These are phyloP conservation scores for Eragrostis nindensis DNA, from an alignment of 176 grass and related monocot genomes.

Conservation along the genomic window DNA sequence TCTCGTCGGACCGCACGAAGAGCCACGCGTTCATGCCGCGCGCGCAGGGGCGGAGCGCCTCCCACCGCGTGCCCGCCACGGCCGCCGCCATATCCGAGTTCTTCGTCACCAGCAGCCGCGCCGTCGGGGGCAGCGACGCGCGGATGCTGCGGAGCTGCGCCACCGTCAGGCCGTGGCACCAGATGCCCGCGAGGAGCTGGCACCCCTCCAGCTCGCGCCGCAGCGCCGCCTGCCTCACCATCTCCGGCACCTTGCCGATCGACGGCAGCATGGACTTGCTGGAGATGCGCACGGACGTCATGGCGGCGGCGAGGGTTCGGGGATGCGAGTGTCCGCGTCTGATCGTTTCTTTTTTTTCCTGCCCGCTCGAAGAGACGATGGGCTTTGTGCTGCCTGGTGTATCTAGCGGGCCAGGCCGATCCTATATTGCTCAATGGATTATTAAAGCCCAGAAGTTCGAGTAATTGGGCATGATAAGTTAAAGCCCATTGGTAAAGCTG, in stretches of 20 bases:
- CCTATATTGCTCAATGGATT: no score
- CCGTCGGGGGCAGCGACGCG: constrained; percentile 51
- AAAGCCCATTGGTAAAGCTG: no score
- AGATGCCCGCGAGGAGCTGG: constrained; percentile 81
- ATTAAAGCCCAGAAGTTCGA: no score
- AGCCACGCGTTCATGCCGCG: constrained; percentile 98
- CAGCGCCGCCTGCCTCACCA: constrained; percentile 57
- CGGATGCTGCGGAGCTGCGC: constrained; percentile 86
- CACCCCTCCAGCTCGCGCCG: constrained; percentile 73
- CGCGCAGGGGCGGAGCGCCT: constrained; percentile 67
- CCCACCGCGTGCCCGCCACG: constrained; percentile 82
- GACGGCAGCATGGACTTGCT: constrained; percentile 47
- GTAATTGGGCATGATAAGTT: no score
- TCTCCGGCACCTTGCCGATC: constrained; percentile 60
- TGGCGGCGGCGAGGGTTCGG: constrained; percentile 47
- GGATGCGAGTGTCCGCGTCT: neutral
- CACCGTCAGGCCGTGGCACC: constrained; percentile 91
- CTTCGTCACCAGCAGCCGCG: constrained; percentile 79
- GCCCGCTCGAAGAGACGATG: neutral
- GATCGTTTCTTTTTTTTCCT: neutral
- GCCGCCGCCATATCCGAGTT: constrained; percentile 86
- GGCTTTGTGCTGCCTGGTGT: neutral
- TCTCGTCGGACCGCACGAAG: constrained; percentile 97
- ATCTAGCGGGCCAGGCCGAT: no score
- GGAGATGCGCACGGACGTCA: constrained; percentile 65